Percentiles rank a stretch among this genome's conserved stretches.
Conservation (phyloP, 108 stramenopile species). For the Discostella stelligeroides region DNA sequence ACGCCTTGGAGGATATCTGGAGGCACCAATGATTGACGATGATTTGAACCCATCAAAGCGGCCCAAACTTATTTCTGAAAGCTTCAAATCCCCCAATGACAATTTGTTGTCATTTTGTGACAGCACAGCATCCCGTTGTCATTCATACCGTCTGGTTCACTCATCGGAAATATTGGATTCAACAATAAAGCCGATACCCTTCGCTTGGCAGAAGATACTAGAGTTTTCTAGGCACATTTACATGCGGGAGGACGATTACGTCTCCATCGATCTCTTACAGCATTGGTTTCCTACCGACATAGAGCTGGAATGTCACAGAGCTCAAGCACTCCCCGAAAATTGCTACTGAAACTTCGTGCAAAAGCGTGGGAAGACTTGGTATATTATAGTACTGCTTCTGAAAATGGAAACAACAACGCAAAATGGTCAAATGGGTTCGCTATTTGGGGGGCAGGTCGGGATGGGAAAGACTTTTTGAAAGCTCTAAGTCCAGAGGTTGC, state of each 20-base stretch:
- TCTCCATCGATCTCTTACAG: slow-evolving; percentile 53
- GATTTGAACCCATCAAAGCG: slow-evolving; percentile 8
- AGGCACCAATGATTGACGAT: slow-evolving; percentile 47
- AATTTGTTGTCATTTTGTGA: neutral
- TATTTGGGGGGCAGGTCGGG: slow-evolving; percentile 79
- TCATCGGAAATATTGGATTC: slow-evolving; percentile 21
- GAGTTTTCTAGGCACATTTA: slow-evolving; percentile 87
- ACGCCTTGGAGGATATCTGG: slow-evolving; percentile 79
- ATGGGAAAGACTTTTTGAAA: slow-evolving; percentile 91
- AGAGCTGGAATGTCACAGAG: slow-evolving; percentile 72
- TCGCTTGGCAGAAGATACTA: slow-evolving; percentile 85
- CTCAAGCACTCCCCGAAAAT: slow-evolving; percentile 75
- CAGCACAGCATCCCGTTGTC: slow-evolving; percentile 5
- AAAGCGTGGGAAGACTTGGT: slow-evolving; percentile 73
- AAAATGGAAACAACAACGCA: neutral
- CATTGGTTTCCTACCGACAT: slow-evolving; percentile 87
- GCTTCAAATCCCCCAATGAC: neutral
- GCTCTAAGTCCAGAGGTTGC: slow-evolving; percentile 56
- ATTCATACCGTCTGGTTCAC: slow-evolving; percentile 52
- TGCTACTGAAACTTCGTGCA: slow-evolving; percentile 72
- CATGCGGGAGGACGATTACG: slow-evolving; percentile 51
- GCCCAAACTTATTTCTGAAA: neutral
- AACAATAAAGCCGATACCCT: slow-evolving; percentile 36
- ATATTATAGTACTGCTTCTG: slow-evolving; percentile 20
- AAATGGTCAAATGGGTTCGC: slow-evolving; percentile 56